Percentiles rank a stretch among this genome's conserved stretches.
Evolutionary conservation across 2,329 filamentous ascomycete species (phyloP).

Genomic region (Phaeosphaeriaceae sp.): DNA sequence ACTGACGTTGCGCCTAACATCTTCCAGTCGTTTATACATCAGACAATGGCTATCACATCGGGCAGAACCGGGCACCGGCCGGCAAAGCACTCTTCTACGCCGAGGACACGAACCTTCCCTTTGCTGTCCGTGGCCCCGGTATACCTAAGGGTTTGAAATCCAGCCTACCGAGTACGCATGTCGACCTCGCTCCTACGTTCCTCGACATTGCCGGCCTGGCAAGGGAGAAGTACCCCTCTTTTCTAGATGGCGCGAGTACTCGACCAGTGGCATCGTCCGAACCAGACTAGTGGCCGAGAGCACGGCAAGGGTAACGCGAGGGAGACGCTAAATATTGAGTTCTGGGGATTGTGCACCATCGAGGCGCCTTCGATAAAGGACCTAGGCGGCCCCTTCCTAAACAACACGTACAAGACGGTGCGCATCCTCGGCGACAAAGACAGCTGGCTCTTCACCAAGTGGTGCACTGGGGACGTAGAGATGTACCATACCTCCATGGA

Average conservation of each 20-base stretch:
- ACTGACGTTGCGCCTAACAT: neutral
- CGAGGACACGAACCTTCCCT: conserved; percentile 50
- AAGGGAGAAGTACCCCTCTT: neutral
- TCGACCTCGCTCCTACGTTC: conserved; percentile 50
- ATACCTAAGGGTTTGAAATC: conserved; percentile 35
- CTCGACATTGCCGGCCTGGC: conserved; percentile 14
- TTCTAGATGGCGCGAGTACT: neutral
- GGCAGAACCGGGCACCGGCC: conserved; percentile 49
- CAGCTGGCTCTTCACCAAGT: neutral
- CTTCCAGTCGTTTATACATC: conserved; percentile 47
- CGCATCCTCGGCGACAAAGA: neutral
- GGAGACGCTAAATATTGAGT: neutral
- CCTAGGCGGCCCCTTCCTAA: neutral
- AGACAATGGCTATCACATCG: conserved; percentile 51
- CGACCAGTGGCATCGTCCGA: neutral
- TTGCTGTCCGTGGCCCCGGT: conserved; percentile 48
- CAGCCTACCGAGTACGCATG: conserved; percentile 48
- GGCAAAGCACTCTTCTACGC: conserved; percentile 50
- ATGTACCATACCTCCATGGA: neutral
- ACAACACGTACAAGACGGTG: neutral
- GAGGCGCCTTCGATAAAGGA: too few species aligned
- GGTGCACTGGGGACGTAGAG: neutral
- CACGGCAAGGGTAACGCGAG: neutral
- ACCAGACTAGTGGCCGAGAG: neutral
- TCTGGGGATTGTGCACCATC: neutral